Conservation (phyloP, 331 rosid species). For the Acacia pycnantha region DNA sequence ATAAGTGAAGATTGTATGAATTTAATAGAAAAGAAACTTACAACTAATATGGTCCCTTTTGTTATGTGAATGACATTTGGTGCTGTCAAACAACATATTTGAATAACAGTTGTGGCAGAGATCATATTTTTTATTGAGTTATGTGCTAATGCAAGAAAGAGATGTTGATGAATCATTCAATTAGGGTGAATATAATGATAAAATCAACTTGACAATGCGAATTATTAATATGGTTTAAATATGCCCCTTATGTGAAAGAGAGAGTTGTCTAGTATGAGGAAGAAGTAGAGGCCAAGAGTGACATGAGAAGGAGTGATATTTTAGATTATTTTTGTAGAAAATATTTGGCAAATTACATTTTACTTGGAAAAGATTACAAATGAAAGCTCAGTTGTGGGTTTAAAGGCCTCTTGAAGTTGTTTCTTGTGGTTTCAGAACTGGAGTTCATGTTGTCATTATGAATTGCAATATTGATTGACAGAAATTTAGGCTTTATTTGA, state of each 20-base stretch:
- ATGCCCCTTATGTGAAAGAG: background rate
- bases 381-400: background rate
- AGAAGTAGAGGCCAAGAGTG: background rate
- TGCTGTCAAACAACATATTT: background rate
- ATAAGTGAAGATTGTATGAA: background rate
- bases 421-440: background rate
- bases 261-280: background rate
- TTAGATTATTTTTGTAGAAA: background rate
- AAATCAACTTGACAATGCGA: background rate
- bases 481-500: slow-evolving; percentile 67
- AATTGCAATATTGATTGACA: slow-evolving; percentile 33
- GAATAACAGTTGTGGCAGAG: background rate
- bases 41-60: background rate
- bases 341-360: background rate
- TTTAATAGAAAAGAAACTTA: background rate
- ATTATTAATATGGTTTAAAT: background rate
- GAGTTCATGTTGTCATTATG: background rate
- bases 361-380: background rate
- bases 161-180: background rate
- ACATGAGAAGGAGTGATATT: background rate
- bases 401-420: background rate
- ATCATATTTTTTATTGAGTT: background rate
- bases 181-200: background rate
- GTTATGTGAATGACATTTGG: background rate
- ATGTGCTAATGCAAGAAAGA: background rate